phyloP scores from a whole-genome alignment of 1,284 basidiomycete genomes.

The Rhodotorula sp. region DNA sequence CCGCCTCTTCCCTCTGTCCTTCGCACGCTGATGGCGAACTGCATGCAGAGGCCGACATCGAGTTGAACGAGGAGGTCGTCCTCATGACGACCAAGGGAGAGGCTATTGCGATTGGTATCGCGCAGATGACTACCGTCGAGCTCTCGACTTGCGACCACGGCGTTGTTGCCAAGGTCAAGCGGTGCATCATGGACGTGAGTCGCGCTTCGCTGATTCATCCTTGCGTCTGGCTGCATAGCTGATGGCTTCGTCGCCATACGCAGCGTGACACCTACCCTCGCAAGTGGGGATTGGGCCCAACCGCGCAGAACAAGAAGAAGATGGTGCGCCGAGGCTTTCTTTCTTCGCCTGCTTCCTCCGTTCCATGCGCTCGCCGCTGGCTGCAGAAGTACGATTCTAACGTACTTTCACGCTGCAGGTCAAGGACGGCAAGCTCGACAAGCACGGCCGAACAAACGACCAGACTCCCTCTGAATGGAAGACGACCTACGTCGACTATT shows the following conservation, averaged over 20 bases:
- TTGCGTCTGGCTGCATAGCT: neutral
- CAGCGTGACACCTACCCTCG: conserved; percentile 97
- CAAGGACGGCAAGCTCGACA: conserved; percentile 93
- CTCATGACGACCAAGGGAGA: conserved; percentile 99
- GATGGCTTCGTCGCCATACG: neutral
- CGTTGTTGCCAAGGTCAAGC: conserved; percentile 98
- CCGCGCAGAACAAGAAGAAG: conserved; percentile 97
- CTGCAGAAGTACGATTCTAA: no score
- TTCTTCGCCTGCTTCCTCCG: neutral
- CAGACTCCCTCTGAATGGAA: conserved; percentile 89
- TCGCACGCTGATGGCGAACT: neutral
- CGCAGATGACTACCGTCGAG: conserved; percentile 96
- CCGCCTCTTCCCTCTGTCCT: conserved; percentile 24
- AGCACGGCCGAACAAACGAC: conserved; percentile 89
- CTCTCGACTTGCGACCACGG: conserved; percentile 98
- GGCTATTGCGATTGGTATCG: conserved; percentile 85
- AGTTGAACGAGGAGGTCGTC: conserved; percentile 94
- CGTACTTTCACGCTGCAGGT: conserved; percentile 54
- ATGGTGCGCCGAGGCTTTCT: conserved; percentile 43
- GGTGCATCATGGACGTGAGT: conserved; percentile 80
- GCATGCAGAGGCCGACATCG: conserved; percentile 76
- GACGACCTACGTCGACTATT: conserved; percentile 89
- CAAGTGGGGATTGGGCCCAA: conserved; percentile 95
- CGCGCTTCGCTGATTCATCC: neutral
- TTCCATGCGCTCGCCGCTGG: no score